These are phyloP conservation scores for Oidium heveae DNA, from an alignment of 2,329 filamentous ascomycete genomes.

Conservation along the genomic window DNA sequence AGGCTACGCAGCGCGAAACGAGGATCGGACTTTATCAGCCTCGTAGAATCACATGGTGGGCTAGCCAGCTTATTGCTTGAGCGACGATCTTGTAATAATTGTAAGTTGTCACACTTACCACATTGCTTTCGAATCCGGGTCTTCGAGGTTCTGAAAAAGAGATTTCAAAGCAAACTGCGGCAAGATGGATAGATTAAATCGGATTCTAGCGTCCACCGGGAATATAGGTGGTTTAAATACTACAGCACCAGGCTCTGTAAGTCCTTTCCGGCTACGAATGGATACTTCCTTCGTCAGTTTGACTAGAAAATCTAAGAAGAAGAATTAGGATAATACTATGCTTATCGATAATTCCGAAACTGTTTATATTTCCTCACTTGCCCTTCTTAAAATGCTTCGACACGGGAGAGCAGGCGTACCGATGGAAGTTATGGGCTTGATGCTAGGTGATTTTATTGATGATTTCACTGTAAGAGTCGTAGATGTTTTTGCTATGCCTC, in stretches of 20 bases:
- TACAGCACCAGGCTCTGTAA: slow-evolving; percentile 33
- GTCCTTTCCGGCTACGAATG: no score
- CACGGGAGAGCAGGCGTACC: slow-evolving; percentile 93
- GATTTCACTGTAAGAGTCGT: slow-evolving; percentile 97
- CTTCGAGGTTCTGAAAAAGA: no score
- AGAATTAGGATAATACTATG: slow-evolving; percentile 51
- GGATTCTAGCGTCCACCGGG: slow-evolving; percentile 56
- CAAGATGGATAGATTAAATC: slow-evolving; percentile 72
- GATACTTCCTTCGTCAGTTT: no score
- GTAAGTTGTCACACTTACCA: no score
- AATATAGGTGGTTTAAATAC: slow-evolving; percentile 35
- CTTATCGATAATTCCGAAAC: slow-evolving; percentile 98
- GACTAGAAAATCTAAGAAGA: no score
- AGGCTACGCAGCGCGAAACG: no score
- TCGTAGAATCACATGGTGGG: no score
- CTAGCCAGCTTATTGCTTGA: no score
- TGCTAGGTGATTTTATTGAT: slow-evolving; percentile 96
- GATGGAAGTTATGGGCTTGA: slow-evolving; percentile 99
- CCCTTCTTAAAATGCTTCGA: slow-evolving; percentile 92
- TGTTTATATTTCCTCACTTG: slow-evolving; percentile 94
- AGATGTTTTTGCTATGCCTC: slow-evolving; percentile 97
- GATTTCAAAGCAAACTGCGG: no score
- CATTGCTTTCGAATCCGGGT: no score
- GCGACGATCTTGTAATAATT: no score
- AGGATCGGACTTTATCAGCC: no score